A percentile compares a stretch with the other conserved stretches of the same genome.
phyloP scores from a whole-genome alignment of 805 yeast genomes.

The Brettanomyces sp. region DNA sequence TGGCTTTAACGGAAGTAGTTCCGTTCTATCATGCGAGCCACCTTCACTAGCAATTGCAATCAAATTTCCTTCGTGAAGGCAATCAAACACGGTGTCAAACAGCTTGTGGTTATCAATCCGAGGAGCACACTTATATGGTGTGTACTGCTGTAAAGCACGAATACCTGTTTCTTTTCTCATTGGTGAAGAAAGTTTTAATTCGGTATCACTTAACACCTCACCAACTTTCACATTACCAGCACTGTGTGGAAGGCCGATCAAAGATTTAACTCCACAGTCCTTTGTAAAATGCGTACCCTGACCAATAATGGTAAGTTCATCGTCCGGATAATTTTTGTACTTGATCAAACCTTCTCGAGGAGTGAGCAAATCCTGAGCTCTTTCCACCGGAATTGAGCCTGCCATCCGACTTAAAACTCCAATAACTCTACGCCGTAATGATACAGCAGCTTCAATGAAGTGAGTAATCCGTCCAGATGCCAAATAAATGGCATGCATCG shows the following conservation, averaged over 20 bases:
- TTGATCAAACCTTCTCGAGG: slow-evolving; percentile 51
- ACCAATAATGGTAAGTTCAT: slow-evolving; percentile 56
- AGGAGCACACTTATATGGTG: slow-evolving; percentile 59
- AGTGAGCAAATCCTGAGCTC: slow-evolving; percentile 77
- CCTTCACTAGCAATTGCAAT: slow-evolving; percentile 97
- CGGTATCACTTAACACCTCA: slow-evolving; percentile 62
- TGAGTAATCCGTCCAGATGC: slow-evolving; percentile 62
- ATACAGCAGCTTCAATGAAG: slow-evolving; percentile 78
- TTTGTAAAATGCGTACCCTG: slow-evolving; percentile 54
- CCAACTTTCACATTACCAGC: slow-evolving; percentile 68
- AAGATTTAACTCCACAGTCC: slow-evolving; percentile 56
- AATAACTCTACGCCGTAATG: slow-evolving; percentile 56
- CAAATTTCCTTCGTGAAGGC: slow-evolving; percentile 60
- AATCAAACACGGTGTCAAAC: slow-evolving; percentile 73
- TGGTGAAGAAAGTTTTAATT: slow-evolving; percentile 57
- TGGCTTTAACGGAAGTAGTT: slow-evolving; percentile 83
- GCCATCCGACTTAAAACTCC: slow-evolving; percentile 71
- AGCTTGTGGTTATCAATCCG: slow-evolving; percentile 77
- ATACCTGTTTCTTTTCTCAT: slow-evolving; percentile 46
- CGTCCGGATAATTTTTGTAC: slow-evolving; percentile 35
- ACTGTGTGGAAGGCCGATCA: slow-evolving; percentile 69
- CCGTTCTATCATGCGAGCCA: slow-evolving; percentile 96
- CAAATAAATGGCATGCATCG: slow-evolving; percentile 63
- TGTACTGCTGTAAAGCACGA: slow-evolving; percentile 39
- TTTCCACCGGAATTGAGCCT: slow-evolving; percentile 79